Evolutionary conservation across 345 rosid genomes (phyloP).

Genomic region (thale cress (Arabidopsis thaliana)): DNA sequence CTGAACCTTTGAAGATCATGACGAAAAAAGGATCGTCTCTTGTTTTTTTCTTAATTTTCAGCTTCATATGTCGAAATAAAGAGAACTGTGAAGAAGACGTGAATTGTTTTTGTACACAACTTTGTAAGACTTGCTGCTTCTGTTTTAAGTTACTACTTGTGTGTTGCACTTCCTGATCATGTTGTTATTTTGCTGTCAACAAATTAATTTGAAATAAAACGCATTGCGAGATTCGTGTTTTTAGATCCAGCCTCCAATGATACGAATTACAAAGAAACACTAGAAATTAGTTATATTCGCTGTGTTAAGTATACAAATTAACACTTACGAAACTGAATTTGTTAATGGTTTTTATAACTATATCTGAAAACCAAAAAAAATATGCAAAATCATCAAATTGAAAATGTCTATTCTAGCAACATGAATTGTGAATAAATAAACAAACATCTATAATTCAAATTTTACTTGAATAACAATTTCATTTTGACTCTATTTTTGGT

Average conservation of each 20-base stretch:
- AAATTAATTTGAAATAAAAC: constrained; percentile 19
- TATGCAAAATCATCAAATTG: background rate
- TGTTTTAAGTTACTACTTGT: constrained; percentile 20
- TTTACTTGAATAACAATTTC: background rate
- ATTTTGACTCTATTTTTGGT: background rate
- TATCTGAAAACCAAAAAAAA: background rate
- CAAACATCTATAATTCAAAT: background rate
- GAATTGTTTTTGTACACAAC: constrained; percentile 34
- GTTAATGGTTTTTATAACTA: background rate
- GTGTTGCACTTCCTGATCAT: constrained; percentile 6
- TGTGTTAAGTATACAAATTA: background rate
- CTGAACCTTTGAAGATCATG: constrained; percentile 39
- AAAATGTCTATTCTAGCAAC: background rate
- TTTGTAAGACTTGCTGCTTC: constrained; percentile 31
- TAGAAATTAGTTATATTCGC: background rate
- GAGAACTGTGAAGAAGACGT: constrained; percentile 33
- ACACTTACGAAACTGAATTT: background rate
- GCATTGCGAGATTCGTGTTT: background rate
- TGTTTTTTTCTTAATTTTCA: constrained; percentile 11
- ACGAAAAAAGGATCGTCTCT: constrained; percentile 28
- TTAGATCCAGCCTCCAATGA: background rate
- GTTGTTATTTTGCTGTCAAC: constrained; percentile 20
- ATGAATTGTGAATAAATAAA: background rate
- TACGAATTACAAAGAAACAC: background rate
- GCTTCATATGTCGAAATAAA: constrained; percentile 40